Percentiles rank a stretch among this genome's conserved stretches.
phyloP scores from a whole-genome alignment of 495 filamentous ascomycete genomes.

The Xylaria longipes region DNA sequence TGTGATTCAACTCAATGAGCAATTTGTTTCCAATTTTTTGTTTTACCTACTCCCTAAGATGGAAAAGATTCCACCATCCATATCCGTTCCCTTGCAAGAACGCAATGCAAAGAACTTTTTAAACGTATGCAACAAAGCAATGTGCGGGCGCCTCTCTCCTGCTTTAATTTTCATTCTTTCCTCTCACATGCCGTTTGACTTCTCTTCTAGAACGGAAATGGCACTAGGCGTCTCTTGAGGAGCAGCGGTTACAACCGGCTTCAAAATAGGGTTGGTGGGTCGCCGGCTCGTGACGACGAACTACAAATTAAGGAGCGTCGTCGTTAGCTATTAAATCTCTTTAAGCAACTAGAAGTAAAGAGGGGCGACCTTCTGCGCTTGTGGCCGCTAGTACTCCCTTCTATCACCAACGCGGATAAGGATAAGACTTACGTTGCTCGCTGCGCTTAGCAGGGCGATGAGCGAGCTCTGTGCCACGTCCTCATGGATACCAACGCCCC shows the following conservation, averaged over 20 bases:
- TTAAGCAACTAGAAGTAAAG: neutral
- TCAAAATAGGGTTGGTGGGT: no score
- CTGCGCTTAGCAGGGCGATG: constrained; percentile 86
- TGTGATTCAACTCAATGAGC: no score
- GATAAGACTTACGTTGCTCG: constrained; percentile 75
- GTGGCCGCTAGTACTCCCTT: no score
- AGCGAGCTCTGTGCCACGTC: constrained; percentile 93
- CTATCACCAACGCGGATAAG: neutral
- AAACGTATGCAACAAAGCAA: no score
- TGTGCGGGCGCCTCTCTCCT: no score
- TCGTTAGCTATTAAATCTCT: neutral
- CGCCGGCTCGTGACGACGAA: neutral
- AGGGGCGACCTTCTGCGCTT: no score
- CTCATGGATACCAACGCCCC: constrained; percentile 96
- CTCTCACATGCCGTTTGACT: neutral
- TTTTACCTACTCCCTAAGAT: no score
- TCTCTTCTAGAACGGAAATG: neutral
- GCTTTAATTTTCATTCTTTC: neutral
- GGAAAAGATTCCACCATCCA: no score
- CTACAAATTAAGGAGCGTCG: neutral
- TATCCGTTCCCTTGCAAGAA: no score
- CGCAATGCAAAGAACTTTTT: no score
- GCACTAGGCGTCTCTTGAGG: neutral
- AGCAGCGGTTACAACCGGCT: neutral
- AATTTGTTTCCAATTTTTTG: no score